phyloP scores from a whole-genome alignment of 257 asterid genomes.

The Primulina huaijiensis region DNA sequence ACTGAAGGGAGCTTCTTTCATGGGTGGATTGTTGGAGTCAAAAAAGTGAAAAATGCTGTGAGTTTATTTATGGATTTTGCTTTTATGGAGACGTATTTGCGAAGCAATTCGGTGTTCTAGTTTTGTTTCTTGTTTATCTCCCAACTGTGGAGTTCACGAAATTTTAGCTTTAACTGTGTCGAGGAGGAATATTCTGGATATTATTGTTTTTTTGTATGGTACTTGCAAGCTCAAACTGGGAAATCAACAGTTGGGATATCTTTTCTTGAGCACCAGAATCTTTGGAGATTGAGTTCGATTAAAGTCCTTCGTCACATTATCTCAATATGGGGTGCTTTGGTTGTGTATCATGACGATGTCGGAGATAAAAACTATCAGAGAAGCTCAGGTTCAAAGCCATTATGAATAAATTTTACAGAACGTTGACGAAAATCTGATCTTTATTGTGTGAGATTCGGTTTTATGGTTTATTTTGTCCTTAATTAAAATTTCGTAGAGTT shows the following conservation, averaged over 20 bases:
- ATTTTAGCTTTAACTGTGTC: slow-evolving; percentile 27
- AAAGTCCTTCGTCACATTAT: slow-evolving; percentile 21
- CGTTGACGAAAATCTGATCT: slow-evolving; percentile 21
- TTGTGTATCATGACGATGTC: slow-evolving; percentile 23
- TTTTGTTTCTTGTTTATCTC: slow-evolving; percentile 25
- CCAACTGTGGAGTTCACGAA: slow-evolving; percentile 22
- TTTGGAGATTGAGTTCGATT: slow-evolving; percentile 28
- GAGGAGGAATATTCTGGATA: slow-evolving; percentile 65
- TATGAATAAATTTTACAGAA: slow-evolving; percentile 24
- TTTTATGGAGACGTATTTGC: slow-evolving; percentile 52
- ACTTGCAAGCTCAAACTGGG: slow-evolving; percentile 29
- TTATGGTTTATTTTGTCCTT: slow-evolving; percentile 28
- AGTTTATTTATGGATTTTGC: slow-evolving; percentile 49
- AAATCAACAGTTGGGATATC: slow-evolving; percentile 36
- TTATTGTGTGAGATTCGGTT: slow-evolving; percentile 19
- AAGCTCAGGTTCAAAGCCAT: slow-evolving; percentile 26
- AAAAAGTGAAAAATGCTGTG: slow-evolving; percentile 48
- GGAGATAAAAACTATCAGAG: slow-evolving; percentile 30
- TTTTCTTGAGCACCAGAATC: slow-evolving; percentile 19
- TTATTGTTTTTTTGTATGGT: slow-evolving; percentile 29
- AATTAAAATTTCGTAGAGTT: slow-evolving; percentile 18
- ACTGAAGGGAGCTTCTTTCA: slow-evolving; percentile 25
- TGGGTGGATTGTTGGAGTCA: slow-evolving; percentile 37
- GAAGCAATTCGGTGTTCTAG: slow-evolving; percentile 40
- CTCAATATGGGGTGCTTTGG: slow-evolving; percentile 29